phyloP scores from a whole-genome alignment of 768 basidiomycete species.

The Steccherinum ochraceum region DNA sequence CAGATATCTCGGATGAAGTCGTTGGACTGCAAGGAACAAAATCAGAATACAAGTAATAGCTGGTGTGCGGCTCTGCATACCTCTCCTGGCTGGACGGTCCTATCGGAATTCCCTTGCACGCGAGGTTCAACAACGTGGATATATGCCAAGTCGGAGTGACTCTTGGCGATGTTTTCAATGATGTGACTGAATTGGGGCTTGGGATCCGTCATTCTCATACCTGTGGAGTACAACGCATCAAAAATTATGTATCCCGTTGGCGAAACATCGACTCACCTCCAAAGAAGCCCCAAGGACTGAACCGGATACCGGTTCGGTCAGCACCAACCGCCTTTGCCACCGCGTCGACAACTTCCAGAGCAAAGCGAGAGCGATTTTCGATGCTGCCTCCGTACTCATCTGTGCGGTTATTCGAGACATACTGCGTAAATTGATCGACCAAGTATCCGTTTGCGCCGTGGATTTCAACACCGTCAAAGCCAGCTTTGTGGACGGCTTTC shows the following conservation, averaged over 20 bases:
- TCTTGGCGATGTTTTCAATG: slow-evolving; percentile 30
- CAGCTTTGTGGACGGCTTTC: slow-evolving; percentile 28
- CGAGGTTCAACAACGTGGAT: slow-evolving; percentile 29
- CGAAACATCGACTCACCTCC: slow-evolving; percentile 20
- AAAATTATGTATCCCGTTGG: not conserved
- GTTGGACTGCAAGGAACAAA: slow-evolving; percentile 8
- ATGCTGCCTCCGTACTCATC: slow-evolving; percentile 45
- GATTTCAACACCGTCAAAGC: slow-evolving; percentile 42
- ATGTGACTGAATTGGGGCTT: slow-evolving; percentile 49
- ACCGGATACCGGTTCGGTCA: slow-evolving; percentile 33
- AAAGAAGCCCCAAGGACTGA: slow-evolving; percentile 27
- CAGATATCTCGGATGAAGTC: slow-evolving; percentile 21
- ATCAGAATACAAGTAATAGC: not conserved
- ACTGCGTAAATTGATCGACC: slow-evolving; percentile 36
- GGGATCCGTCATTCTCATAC: slow-evolving; percentile 49
- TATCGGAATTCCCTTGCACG: slow-evolving; percentile 1
- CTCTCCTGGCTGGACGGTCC: slow-evolving; percentile 3
- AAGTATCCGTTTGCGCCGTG: slow-evolving; percentile 28
- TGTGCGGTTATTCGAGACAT: slow-evolving; percentile 31
- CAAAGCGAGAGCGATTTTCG: slow-evolving; percentile 41
- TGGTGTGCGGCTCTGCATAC: not conserved
- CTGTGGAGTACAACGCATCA: slow-evolving; percentile 3
- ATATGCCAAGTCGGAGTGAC: slow-evolving; percentile 36
- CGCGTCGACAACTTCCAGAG: slow-evolving; percentile 35
- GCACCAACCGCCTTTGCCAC: slow-evolving; percentile 35